phyloP scores from a whole-genome alignment of 306 rosid species.

The Boehmeria nivea region DNA sequence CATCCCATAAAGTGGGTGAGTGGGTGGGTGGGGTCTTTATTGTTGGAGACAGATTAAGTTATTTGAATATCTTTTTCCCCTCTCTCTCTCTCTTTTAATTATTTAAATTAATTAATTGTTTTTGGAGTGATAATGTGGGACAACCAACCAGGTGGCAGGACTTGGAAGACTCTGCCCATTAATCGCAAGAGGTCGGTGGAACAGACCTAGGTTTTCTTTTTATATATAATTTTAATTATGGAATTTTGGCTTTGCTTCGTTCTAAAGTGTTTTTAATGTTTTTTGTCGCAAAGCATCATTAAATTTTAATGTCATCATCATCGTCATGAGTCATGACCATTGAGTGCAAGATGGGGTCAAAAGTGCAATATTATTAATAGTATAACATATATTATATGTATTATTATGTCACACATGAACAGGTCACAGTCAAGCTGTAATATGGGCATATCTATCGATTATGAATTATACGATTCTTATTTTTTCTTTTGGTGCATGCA shows the following conservation, averaged over 20 bases:
- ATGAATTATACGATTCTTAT: no score
- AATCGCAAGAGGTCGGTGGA: conserved; percentile 5
- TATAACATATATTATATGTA: no score
- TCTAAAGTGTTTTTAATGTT: conserved; percentile 6
- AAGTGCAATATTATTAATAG: no score
- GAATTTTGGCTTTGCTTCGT: conserved; percentile 1
- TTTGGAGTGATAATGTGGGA: conserved; percentile 19
- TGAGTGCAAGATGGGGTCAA: no score
- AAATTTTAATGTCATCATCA: neutral
- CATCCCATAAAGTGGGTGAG: conserved; percentile 16
- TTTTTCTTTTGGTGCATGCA: no score
- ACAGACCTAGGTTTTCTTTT: neutral
- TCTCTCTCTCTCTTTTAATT: no score
- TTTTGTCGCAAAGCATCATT: conserved; percentile 4
- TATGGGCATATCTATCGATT: no score
- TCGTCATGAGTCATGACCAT: no score
- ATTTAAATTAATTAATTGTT: neutral
- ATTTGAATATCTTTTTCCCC: neutral
- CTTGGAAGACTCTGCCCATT: conserved; percentile 9
- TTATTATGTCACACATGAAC: no score
- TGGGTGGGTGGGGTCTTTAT: conserved; percentile 25
- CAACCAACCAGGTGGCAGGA: conserved; percentile 20
- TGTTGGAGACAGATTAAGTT: neutral
- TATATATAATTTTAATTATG: no score
- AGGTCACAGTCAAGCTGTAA: no score